Conservation (phyloP, 345 rosid genomes). For the Viola odorata region DNA sequence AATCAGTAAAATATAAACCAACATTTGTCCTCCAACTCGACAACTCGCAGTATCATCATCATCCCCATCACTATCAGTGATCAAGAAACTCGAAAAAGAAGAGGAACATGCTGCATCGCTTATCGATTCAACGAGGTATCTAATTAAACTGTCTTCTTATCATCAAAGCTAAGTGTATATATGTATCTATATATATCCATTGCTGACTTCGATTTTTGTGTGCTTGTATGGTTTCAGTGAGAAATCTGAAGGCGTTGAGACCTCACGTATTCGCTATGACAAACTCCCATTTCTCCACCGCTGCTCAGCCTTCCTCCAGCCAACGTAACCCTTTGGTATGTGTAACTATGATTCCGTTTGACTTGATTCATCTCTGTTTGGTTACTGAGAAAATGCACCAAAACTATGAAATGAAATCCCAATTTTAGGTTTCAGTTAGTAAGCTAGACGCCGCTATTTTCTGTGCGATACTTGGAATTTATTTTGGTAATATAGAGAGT, state of each 20-base stretch:
- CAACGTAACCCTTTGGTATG: slow-evolving; percentile 44
- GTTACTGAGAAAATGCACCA: neutral
- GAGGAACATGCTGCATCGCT: slow-evolving; percentile 30
- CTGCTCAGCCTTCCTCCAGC: slow-evolving; percentile 42
- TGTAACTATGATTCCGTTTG: too few relatives aligned
- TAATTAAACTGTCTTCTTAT: neutral
- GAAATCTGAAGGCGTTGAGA: slow-evolving; percentile 42
- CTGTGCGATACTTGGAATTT: too few relatives aligned
- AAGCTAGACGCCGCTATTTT: too few relatives aligned
- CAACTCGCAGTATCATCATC: too few relatives aligned
- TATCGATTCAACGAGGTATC: slow-evolving; percentile 33
- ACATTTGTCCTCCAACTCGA: neutral
- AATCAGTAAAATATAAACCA: neutral
- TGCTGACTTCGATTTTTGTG: neutral
- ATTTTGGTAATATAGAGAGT: too few relatives aligned
- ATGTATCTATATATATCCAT: neutral
- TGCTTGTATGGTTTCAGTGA: slow-evolving; percentile 31
- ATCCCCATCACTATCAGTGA: neutral
- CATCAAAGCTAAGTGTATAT: neutral
- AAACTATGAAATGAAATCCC: neutral
- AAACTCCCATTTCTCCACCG: slow-evolving; percentile 44
- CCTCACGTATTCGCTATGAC: slow-evolving; percentile 38
- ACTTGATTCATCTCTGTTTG: neutral
- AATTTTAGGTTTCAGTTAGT: too few relatives aligned
- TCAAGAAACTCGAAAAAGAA: neutral